These are phyloP conservation scores for Heritiera littoralis DNA, from an alignment of 345 rosid genomes.

Conservation along the genomic window DNA sequence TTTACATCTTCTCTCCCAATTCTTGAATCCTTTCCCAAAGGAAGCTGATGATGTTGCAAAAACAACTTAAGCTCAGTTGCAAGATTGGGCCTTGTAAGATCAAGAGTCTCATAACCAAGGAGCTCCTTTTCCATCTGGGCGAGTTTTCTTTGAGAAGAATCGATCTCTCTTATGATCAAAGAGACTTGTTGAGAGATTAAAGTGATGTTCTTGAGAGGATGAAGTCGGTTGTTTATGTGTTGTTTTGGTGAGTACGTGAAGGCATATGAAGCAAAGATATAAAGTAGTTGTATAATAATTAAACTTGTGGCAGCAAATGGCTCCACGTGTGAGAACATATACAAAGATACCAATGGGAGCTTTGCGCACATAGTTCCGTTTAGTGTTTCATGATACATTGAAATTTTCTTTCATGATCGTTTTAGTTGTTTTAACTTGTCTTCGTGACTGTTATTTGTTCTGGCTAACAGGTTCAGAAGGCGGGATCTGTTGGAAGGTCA, in stretches of 20 bases:
- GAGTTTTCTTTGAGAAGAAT: slow-evolving; percentile 80
- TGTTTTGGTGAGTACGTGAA: slow-evolving; percentile 64
- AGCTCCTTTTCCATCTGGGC: slow-evolving; percentile 88
- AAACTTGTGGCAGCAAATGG: slow-evolving; percentile 71
- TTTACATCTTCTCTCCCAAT: slow-evolving; percentile 39
- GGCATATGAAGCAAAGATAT: slow-evolving; percentile 81
- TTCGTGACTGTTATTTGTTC: too few species aligned
- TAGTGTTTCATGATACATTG: neutral
- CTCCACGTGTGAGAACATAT: slow-evolving; percentile 80
- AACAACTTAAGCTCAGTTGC: slow-evolving; percentile 81
- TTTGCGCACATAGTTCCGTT: neutral
- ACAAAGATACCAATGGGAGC: slow-evolving; percentile 59
- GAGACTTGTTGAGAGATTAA: slow-evolving; percentile 88
- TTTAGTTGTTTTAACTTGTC: too few species aligned
- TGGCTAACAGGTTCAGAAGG: too few species aligned
- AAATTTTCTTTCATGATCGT: neutral
- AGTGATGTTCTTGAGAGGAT: slow-evolving; percentile 57
- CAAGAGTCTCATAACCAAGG: slow-evolving; percentile 76
- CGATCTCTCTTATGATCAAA: slow-evolving; percentile 77
- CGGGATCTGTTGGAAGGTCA: too few species aligned
- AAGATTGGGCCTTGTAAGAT: slow-evolving; percentile 79
- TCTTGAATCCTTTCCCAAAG: slow-evolving; percentile 75
- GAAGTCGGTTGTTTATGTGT: slow-evolving; percentile 19
- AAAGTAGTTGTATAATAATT: too few species aligned
- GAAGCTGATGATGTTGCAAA: slow-evolving; percentile 76